Conservation (phyloP, 2,329 filamentous ascomycete species). For the Penicillium sp. region DNA sequence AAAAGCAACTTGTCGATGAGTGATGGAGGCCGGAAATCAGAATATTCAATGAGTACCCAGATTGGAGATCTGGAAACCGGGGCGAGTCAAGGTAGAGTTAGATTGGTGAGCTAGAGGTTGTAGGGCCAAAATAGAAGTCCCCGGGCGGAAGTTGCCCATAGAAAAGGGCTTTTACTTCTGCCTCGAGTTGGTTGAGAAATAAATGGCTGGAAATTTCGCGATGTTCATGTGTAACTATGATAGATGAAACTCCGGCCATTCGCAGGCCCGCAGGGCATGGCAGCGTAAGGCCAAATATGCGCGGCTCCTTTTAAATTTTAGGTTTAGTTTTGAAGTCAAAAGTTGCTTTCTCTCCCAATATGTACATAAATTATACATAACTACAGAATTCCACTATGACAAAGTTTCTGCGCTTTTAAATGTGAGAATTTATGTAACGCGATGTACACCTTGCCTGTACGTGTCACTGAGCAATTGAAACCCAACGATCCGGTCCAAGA, state of each 20-base stretch:
- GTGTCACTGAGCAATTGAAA: no score
- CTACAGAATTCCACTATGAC: no score
- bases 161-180: background rate
- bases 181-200: constrained; percentile 1
- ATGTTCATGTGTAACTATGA: background rate
- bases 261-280: background rate
- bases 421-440: no score
- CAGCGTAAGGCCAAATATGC: background rate
- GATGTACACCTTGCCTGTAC: no score
- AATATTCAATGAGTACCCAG: no score
- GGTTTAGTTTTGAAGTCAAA: background rate
- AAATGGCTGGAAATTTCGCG: background rate
- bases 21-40: no score
- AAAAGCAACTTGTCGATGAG: no score
- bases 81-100: background rate
- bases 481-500: background rate
- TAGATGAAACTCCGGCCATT: background rate
- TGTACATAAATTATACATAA: no score
- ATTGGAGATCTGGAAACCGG: background rate
- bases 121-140: background rate
- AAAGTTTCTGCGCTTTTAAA: no score
- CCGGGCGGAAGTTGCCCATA: background rate
- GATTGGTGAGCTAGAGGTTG: background rate
- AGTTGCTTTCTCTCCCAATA: no score
- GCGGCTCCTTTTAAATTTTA: no score